Base-by-base conservation (phyloP, 495 filamentous ascomycete species). In the Neurospora discreta region DNA sequence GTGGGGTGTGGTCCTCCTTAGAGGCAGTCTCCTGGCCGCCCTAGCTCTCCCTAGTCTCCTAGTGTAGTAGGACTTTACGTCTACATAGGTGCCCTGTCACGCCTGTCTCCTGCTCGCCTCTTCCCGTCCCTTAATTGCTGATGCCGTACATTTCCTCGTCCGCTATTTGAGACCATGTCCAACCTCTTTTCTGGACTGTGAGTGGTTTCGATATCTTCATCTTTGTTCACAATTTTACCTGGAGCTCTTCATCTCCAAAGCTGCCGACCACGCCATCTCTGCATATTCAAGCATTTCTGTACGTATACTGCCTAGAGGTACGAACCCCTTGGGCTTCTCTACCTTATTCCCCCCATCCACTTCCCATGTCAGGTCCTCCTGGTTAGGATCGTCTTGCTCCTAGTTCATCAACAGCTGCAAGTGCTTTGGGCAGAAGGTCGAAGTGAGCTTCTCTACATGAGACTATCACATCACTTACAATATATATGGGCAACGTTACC, bases 111-210 rank as follows among this genome's bases (percentile, higher is more conserved):
- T 71, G 69, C 43, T 72, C 68, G 26, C 33, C 46, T 69, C 41
- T 67, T 68, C 65, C 39, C 38, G 40, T 65, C 20, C 39, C 52
- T 65, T 65, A 65, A 65, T 65, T 65, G 52, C 52, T 65, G 52
- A 65, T 65, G 52, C 52, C 52, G 52, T 60, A 60, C 52, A 60
- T 46, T 23, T 68, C 26, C 68, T 44, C 41, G 8, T 70, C 20
- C 18, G 16, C 69, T 69, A 30, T 44, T 46, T 38, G 38, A 74
- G 78, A 86, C 78, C 71, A 93, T 93, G 91, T 89, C 90, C 73
- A 91, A 89, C 79, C 87, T 92, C 79, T 91, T 93, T 75, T 91
- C 90, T 82, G 91, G 90, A 81, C 91, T 93, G 91, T 92, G 87
- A 86, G 90, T 91, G 70, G 20, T 38, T 70, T 69, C 69, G 15